These are phyloP conservation scores for Microascus cirrosus DNA, from an alignment of 2,329 filamentous ascomycete genomes.

Conservation along the genomic window DNA sequence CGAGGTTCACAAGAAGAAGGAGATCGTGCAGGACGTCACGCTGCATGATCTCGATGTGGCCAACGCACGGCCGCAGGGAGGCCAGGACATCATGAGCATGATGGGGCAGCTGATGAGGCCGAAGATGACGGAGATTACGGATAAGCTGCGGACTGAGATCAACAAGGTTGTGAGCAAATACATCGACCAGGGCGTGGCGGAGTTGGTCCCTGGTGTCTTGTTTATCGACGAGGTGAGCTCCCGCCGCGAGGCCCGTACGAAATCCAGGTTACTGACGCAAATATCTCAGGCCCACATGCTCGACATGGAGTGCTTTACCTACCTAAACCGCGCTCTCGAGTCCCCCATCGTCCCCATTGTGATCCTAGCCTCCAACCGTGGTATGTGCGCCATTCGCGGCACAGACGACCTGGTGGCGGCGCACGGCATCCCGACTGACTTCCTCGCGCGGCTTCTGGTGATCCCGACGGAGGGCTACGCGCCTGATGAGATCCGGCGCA, in stretches of 20 bases:
- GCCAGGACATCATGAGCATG: slow-evolving; percentile 99
- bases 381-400: slow-evolving; percentile 84
- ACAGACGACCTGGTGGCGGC: slow-evolving; percentile 73
- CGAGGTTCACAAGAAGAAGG: slow-evolving; percentile 99
- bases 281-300: slow-evolving; percentile 78
- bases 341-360: slow-evolving; percentile 92
- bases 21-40: slow-evolving; percentile 97
- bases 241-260: not conserved
- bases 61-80: slow-evolving; percentile 88
- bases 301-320: slow-evolving; percentile 97
- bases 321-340: slow-evolving; percentile 96
- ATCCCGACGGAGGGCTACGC: slow-evolving; percentile 88
- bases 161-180: slow-evolving; percentile 99
- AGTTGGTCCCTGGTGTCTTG: slow-evolving; percentile 93
- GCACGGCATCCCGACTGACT: slow-evolving; percentile 89
- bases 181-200: slow-evolving; percentile 95
- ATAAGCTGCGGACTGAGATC: slow-evolving; percentile 90
- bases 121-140: slow-evolving; percentile 98
- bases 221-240: slow-evolving; percentile 88
- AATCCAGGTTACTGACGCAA: not conserved
- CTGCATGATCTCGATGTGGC: slow-evolving; percentile 94
- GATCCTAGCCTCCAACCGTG: slow-evolving; percentile 92
- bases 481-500: slow-evolving; percentile 81
- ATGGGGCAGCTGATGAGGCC: slow-evolving; percentile 99
- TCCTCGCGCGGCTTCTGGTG: slow-evolving; percentile 87